Evolutionary conservation across 2,329 filamentous ascomycete genomes (phyloP), one percentile per base, ranked within the genome.

Genomic region (Xylaria sp.): DNA sequence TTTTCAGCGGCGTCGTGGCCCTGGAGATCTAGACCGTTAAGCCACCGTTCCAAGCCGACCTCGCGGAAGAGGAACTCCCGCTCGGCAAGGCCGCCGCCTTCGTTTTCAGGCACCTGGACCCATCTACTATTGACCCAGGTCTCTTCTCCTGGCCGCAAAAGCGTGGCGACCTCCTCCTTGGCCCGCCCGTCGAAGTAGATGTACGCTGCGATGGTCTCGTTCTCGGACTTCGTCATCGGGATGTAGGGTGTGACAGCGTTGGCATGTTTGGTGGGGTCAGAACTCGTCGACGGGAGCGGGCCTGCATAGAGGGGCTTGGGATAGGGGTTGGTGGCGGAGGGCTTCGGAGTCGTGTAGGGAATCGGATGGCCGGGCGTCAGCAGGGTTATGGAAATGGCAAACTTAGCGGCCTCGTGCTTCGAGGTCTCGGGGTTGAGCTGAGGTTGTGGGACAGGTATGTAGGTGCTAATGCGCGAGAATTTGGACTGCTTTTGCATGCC

Each of bases 41-140:
- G 82, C 92, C 94, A 99, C 64, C 92, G 83, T 76, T 99, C 94
- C 48, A 99, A 78, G 2, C 94, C 94, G 44, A 99, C 94, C 72
- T 99, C 94, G 52, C 93, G 90, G 75, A 99, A 99, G 61, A 99
- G 77, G 65, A 99, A 99, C 71, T 99, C 94, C 61, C 94, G 86
- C 77, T 99, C 94, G 24, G 94, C 94, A 42, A 99, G 83, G 39
- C 94, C 94, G 45, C 94, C 94, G 26, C 93, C 93, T 74, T 97
- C 93, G 20, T 88, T 85, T 22, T 92, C 88, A 2, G 93, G 91
- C 6, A 99, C 86, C 69, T 95, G 93, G 45, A 99, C 94, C 94
- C 94, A 99, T 65, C 94, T 83, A 51, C 92, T 97, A 69, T 97
- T 99, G 20, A 99, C 95, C 94, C 94, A 99, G 1, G 94, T 99